Conservation (phyloP, 1,284 basidiomycete species). For the Rhodotorula mucilaginosa region DNA sequence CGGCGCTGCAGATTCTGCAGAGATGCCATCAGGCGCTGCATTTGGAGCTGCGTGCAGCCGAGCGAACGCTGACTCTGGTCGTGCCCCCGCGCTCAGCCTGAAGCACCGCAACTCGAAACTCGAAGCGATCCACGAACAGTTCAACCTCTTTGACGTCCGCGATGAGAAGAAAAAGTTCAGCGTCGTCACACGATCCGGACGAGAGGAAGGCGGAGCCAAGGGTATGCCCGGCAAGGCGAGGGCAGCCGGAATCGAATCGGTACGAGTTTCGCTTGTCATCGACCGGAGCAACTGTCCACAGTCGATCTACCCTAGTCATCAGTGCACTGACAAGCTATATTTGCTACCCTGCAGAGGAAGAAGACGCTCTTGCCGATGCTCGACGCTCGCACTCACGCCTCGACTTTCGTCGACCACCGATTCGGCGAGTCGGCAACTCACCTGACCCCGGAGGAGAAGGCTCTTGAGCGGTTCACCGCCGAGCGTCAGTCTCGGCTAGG, state of each 20-base stretch:
- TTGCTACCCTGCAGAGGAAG: conserved; percentile 34
- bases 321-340: not conserved
- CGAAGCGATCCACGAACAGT: conserved; percentile 73
- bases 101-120: conserved; percentile 56
- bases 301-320: not conserved
- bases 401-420: conserved; percentile 87
- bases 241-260: conserved; percentile 85
- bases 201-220: conserved; percentile 70
- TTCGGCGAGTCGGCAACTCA: conserved; percentile 93
- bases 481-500: conserved; percentile 66
- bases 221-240: conserved; percentile 84
- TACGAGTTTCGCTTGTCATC: conserved; percentile 49
- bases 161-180: conserved; percentile 63
- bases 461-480: conserved; percentile 92
- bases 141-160: conserved; percentile 92
- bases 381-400: conserved; percentile 70
- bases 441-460: conserved; percentile 90
- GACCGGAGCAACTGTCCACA: not conserved
- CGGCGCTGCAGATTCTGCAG: not conserved
- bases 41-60: not conserved
- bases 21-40: too few species aligned
- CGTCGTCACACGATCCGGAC: conserved; percentile 62
- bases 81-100: not conserved
- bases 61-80: not conserved
- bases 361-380: conserved; percentile 83